Evolutionary conservation across 2,329 filamentous ascomycete genomes (phyloP).

Genomic region (Diplocarpon rosae): DNA sequence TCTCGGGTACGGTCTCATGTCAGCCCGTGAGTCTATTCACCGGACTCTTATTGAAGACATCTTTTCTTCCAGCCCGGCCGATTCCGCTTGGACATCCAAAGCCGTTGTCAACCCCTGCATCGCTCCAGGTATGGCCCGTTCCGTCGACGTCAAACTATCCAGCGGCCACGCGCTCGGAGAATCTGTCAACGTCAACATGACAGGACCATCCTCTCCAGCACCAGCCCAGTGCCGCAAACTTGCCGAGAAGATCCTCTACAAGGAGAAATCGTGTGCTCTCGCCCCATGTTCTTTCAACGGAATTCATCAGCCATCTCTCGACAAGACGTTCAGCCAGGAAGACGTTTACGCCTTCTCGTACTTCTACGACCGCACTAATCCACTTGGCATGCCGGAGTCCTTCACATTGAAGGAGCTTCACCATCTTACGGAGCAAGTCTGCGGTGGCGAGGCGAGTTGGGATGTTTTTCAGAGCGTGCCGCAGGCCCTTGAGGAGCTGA

Average conservation of each 20-base stretch:
- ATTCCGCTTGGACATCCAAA: constrained; percentile 56
- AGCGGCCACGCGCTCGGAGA: constrained; percentile 54
- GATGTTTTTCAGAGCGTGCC: constrained; percentile 67
- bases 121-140: constrained; percentile 63
- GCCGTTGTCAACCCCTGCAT: constrained; percentile 80
- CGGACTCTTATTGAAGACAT: constrained; percentile 61
- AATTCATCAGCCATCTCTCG: constrained; percentile 83
- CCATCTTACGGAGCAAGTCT: constrained; percentile 75
- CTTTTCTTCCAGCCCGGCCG: constrained; percentile 48
- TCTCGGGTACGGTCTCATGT: constrained; percentile 92
- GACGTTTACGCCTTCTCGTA: constrained; percentile 96
- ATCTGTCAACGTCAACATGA: constrained; percentile 68
- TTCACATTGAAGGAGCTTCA: constrained; percentile 88
- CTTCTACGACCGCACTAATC: constrained; percentile 91
- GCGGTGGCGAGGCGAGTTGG: constrained; percentile 68
- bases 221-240: constrained; percentile 82
- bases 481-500: constrained; percentile 69
- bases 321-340: constrained; percentile 83
- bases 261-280: constrained; percentile 70
- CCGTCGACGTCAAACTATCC: constrained; percentile 61
- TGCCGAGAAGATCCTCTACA: constrained; percentile 82
- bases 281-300: constrained; percentile 98
- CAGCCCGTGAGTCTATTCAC: constrained; percentile 81
- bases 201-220: constrained; percentile 63
- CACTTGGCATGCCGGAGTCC: constrained; percentile 94